Conservation (phyloP, 2,329 filamentous ascomycete genomes). For the Colletotrichum sp. region DNA sequence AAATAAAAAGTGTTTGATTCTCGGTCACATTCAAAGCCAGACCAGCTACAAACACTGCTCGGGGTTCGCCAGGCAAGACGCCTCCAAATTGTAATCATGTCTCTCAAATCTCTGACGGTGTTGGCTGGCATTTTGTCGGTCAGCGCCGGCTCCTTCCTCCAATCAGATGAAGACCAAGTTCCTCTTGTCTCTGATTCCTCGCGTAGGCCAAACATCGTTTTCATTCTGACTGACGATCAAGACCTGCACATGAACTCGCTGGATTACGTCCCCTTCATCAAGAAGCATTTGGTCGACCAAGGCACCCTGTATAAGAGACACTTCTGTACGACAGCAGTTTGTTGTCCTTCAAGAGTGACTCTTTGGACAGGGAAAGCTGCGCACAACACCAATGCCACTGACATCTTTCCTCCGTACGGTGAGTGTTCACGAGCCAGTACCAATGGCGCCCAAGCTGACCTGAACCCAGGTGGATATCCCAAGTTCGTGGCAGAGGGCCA, state of each 20-base stretch:
- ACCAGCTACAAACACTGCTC: not conserved
- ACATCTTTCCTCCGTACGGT: conserved; percentile 47
- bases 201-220: conserved; percentile 59
- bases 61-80: not conserved
- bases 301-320: conserved; percentile 65
- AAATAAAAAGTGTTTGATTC: not conserved
- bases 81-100: not conserved
- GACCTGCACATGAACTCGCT: conserved; percentile 65
- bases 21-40: not conserved
- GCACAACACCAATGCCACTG: conserved; percentile 74
- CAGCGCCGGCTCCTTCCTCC: not conserved
- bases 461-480: conserved; percentile 40
- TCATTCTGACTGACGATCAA: conserved; percentile 71
- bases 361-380: conserved; percentile 67
- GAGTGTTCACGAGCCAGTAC: not conserved
- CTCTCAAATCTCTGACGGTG: not conserved
- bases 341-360: conserved; percentile 67
- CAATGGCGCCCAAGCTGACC: not conserved
- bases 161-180: not conserved
- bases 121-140: not conserved
- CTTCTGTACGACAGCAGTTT: conserved; percentile 67
- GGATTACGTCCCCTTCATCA: conserved; percentile 59
- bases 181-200: not conserved
- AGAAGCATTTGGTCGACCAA: conserved; percentile 57
- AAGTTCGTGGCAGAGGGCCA: conserved; percentile 54